Percentiles rank a stretch among this genome's conserved stretches.
These are phyloP conservation scores for Trichopus zeylanicus DNA, from an alignment of 116 monocot species.

Conservation along the genomic window DNA sequence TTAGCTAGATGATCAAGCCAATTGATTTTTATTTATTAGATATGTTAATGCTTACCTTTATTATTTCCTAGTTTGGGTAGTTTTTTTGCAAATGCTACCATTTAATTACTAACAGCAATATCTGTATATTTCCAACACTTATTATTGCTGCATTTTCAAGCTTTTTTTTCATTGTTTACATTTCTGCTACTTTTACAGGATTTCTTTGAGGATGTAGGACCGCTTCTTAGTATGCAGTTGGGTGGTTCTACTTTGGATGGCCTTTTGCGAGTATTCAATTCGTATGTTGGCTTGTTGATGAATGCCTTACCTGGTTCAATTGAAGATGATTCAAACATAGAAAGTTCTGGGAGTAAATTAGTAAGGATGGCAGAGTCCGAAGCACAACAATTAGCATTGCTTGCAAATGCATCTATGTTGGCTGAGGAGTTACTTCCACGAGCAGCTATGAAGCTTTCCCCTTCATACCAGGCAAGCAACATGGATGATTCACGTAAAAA, in stretches of 20 bases:
- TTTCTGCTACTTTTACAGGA: constrained; percentile 66
- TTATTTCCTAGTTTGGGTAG: not conserved
- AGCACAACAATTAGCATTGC: constrained; percentile 79
- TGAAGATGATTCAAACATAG: constrained; percentile 71
- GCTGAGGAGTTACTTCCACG: constrained; percentile 91
- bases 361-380: constrained; percentile 86
- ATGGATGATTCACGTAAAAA: constrained; percentile 55
- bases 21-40: no score
- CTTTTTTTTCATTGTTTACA: not conserved
- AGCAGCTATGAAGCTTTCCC: constrained; percentile 75
- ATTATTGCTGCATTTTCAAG: not conserved
- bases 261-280: constrained; percentile 77
- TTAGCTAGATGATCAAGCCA: no score
- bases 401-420: constrained; percentile 94
- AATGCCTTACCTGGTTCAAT: constrained; percentile 83
- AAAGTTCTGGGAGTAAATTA: constrained; percentile 74
- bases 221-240: constrained; percentile 84
- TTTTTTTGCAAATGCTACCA: not conserved
- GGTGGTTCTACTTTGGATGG: constrained; percentile 84
- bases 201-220: constrained; percentile 96
- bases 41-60: no score
- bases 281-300: constrained; percentile 72
- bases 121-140: not conserved
- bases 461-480: constrained; percentile 36
- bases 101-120: not conserved